These are phyloP conservation scores for Cladosporium sp. DNA, from an alignment of 2,329 filamentous ascomycete species.

Conservation along the genomic window DNA sequence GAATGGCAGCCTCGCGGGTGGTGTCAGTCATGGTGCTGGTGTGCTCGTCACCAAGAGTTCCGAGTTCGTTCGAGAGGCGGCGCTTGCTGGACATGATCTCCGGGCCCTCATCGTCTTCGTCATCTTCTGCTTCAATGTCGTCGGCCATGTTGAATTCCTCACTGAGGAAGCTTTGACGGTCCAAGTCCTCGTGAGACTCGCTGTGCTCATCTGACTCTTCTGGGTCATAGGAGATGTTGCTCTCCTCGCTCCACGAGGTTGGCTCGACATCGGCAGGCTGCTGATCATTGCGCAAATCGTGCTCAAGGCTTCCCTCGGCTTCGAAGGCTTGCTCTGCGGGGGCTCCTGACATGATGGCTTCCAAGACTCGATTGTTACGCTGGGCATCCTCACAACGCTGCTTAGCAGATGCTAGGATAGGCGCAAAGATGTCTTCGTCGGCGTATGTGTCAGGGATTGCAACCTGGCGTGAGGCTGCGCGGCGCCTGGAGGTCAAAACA, in stretches of 20 bases:
- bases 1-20: slow-evolving; percentile 13
- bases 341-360: neutral
- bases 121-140: slow-evolving; percentile 14
- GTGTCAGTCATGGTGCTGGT: neutral
- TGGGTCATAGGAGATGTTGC: neutral
- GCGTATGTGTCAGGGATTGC: slow-evolving; percentile 15
- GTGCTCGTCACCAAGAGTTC: slow-evolving; percentile 7
- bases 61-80: slow-evolving; percentile 18
- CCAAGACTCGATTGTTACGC: neutral
- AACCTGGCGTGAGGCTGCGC: neutral
- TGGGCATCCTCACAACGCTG: neutral
- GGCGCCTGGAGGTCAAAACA: neutral
- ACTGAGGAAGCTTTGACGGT: neutral
- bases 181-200: neutral
- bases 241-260: neutral
- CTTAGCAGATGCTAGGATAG: neutral
- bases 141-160: neutral
- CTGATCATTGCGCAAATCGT: neutral
- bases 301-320: neutral
- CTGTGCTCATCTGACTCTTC: neutral
- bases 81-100: slow-evolving; percentile 20
- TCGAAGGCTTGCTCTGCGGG: neutral
- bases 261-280: neutral
- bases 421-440: neutral
- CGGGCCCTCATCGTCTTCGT: slow-evolving; percentile 17